These are phyloP conservation scores for Dalbergia cochinchinensis DNA, from an alignment of 306 rosid species.

Conservation along the genomic window DNA sequence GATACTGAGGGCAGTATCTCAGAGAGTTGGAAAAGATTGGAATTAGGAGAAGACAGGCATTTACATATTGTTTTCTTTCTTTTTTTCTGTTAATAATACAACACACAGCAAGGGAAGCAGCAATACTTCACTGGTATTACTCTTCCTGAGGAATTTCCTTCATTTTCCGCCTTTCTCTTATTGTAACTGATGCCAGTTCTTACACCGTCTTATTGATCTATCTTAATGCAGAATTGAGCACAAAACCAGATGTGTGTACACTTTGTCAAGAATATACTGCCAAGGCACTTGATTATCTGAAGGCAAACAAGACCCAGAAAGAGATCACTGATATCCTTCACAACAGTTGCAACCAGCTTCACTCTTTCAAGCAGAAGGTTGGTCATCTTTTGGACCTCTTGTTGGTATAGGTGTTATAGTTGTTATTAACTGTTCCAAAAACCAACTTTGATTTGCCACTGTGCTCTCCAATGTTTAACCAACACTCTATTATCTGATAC, in stretches of 20 bases:
- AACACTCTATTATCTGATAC: constrained; percentile 15
- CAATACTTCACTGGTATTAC: too few species aligned
- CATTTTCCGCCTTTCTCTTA: too few species aligned
- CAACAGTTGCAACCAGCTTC: constrained; percentile 56
- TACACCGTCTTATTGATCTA: background rate
- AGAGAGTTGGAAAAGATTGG: too few species aligned
- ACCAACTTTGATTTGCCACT: background rate
- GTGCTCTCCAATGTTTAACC: constrained; percentile 19
- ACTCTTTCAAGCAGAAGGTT: constrained; percentile 63
- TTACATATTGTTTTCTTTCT: too few species aligned
- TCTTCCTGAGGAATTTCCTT: too few species aligned
- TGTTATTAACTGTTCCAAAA: background rate
- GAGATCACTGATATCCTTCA: constrained; percentile 72
- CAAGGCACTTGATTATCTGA: constrained; percentile 73
- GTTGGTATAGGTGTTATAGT: background rate
- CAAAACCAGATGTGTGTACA: constrained; percentile 62
- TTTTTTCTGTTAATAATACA: too few species aligned
- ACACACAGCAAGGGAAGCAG: too few species aligned
- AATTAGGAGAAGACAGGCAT: too few species aligned
- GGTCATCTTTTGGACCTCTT: constrained; percentile 21
- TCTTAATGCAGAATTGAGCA: constrained; percentile 51
- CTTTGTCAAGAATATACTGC: constrained; percentile 78
- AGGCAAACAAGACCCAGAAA: constrained; percentile 69
- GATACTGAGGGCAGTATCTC: too few species aligned
- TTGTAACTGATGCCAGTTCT: too few species aligned